A percentile compares a stretch with the other conserved stretches of the same genome.
These are phyloP conservation scores for Corymbia maculata DNA, from an alignment of 345 rosid species.

Conservation along the genomic window DNA sequence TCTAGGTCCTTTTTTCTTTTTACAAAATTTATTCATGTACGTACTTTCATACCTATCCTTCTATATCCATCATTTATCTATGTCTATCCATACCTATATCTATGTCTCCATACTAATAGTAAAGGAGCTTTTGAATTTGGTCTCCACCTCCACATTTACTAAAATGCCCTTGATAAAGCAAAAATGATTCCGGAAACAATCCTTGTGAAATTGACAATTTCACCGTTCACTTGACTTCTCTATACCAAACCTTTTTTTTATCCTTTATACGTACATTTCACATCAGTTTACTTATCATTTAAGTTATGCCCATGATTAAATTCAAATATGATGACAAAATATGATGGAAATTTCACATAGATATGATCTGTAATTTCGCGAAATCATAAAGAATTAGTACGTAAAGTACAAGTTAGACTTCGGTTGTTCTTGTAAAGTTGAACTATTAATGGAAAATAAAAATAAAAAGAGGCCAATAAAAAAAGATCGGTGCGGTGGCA, in stretches of 20 bases:
- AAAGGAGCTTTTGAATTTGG: not conserved
- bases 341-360: not conserved
- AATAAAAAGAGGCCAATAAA: not conserved
- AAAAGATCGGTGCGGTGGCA: not conserved
- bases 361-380: not conserved
- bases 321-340: not conserved
- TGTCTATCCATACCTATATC: not conserved
- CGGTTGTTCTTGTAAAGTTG: not conserved
- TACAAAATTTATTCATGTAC: too few species aligned
- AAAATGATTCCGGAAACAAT: not conserved
- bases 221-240: not conserved
- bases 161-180: not conserved
- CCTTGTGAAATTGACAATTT: not conserved
- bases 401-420: not conserved
- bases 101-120: not conserved
- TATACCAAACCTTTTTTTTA: rapidly evolving
- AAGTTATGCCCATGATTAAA: too few species aligned
- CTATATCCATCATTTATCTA: not conserved
- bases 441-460: not conserved
- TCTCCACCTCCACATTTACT: not conserved
- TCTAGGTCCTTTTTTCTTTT: not conserved
- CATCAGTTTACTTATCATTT: not conserved
- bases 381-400: not conserved
- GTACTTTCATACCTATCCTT: not conserved
- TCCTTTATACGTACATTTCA: not conserved